Base-by-base conservation (phyloP, 106 monocot species). In the Dendrobium nobile region DNA sequence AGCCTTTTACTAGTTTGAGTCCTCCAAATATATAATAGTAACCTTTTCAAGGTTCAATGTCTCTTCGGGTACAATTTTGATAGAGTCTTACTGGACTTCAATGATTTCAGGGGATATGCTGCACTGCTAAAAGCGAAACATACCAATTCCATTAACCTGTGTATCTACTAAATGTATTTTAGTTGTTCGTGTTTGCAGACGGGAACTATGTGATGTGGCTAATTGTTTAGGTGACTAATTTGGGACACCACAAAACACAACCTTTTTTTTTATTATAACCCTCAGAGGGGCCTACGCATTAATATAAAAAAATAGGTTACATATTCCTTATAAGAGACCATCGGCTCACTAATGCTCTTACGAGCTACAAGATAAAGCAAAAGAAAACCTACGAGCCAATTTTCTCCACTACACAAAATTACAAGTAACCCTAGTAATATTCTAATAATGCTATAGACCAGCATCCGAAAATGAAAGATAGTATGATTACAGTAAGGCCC, bases 61-160 rank as follows among this genome's bases (percentile, higher is more conserved):
- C 68, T 90, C 90, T 67, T 82, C 82, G 16, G 83, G n/a, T 86
- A 85, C 85, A 67, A 81, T 26, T 82, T 76, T 86, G 73, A 79
- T 33, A 27, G 84, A 81, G 73, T 87, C 95, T 73, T 87, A 93
- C 55, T 90, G 86, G 16, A 95, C 92, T 91, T 99, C 95, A 78
- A 95, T 90, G 72, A 95, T 95, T 86, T 99, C 99, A 77, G 95
- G 86, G 48, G 99, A 95, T 73, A 67, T 82, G 48, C 84, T 83
- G 10, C 70, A 82, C 24, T 89, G 87, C 81, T 93, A 91, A 64
- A 90, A 86, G 41, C 82, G 84, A 72, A 86, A 91, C 54, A 88
- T 65, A 61, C 89, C 92, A 83, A 85, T 92, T 78, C 84, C 88
- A 82, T 96, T 96, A 18, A 79, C 67, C 80, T 81, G 81, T 20